Evolutionary conservation across 768 basidiomycete genomes (phyloP).

Genomic region (Boletus huronensis): DNA sequence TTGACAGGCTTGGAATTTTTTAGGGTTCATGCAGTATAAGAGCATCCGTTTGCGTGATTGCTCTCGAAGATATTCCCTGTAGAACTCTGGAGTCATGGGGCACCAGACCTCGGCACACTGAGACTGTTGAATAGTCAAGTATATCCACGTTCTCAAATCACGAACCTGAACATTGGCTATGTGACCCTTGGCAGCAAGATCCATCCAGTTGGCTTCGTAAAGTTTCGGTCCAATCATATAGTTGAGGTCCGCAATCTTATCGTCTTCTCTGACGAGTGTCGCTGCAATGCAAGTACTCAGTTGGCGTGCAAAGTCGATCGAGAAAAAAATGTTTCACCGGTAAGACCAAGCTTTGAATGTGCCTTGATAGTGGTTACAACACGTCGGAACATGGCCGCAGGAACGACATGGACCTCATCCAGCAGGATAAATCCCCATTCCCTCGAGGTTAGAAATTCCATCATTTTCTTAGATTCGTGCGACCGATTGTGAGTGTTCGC

Average conservation of each 20-base stretch:
- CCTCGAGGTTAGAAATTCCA: slow-evolving; percentile 97
- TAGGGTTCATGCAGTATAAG: slow-evolving; percentile 99
- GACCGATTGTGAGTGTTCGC: slow-evolving; percentile 97
- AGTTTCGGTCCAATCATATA: slow-evolving; percentile 99
- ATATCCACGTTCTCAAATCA: neutral
- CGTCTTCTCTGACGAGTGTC: slow-evolving; percentile 97
- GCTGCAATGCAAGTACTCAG: slow-evolving; percentile 44
- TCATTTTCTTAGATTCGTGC: slow-evolving; percentile 99
- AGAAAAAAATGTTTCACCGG: slow-evolving; percentile 51
- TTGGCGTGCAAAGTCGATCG: neutral
- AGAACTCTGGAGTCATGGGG: slow-evolving; percentile 99
- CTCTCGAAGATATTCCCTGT: slow-evolving; percentile 92
- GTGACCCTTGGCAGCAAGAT: slow-evolving; percentile 97
- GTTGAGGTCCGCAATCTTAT: slow-evolving; percentile 97
- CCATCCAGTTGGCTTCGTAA: slow-evolving; percentile 99
- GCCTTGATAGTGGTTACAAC: slow-evolving; percentile 99
- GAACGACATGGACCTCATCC: slow-evolving; percentile 98
- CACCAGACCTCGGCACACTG: slow-evolving; percentile 99
- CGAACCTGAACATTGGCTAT: slow-evolving; percentile 99
- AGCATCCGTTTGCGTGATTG: slow-evolving; percentile 93
- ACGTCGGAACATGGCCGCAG: slow-evolving; percentile 96
- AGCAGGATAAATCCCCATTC: slow-evolving; percentile 99
- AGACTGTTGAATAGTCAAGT: slow-evolving; percentile 2
- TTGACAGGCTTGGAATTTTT: slow-evolving; percentile 98
- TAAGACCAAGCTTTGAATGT: slow-evolving; percentile 95